Conservation (phyloP, 257 asterid genomes). For the Solanum infundibuliforme region DNA sequence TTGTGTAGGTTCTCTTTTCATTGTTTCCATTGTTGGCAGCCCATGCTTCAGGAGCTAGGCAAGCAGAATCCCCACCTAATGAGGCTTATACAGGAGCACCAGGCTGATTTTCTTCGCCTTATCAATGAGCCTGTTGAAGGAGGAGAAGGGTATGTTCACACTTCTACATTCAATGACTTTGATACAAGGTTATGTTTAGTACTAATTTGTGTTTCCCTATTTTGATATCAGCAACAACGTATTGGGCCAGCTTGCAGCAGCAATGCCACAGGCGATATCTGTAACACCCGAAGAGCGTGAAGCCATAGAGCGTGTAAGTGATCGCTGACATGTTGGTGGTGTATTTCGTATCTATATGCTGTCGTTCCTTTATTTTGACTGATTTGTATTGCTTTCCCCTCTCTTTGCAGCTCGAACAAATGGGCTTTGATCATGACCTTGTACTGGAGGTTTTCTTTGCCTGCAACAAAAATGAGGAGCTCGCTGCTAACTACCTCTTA, state of each 20-base stretch:
- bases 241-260: slow-evolving; percentile 51
- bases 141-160: slow-evolving; percentile 47
- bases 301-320: slow-evolving; percentile 63
- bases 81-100: slow-evolving; percentile 75
- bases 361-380: not conserved
- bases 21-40: slow-evolving; percentile 37
- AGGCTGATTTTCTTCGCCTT: slow-evolving; percentile 78
- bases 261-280: slow-evolving; percentile 47
- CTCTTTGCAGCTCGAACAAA: slow-evolving; percentile 62
- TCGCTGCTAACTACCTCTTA: slow-evolving; percentile 89
- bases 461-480: slow-evolving; percentile 88
- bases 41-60: slow-evolving; percentile 86
- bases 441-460: slow-evolving; percentile 76
- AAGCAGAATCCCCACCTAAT: slow-evolving; percentile 73
- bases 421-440: slow-evolving; percentile 75
- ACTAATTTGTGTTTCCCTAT: not conserved
- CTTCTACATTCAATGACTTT: not conserved
- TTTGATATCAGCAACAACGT: slow-evolving; percentile 29
- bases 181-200: not conserved
- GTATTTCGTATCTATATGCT: not conserved
- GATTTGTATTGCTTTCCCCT: not conserved
- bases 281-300: slow-evolving; percentile 74
- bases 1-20: not conserved
- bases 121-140: slow-evolving; percentile 82
- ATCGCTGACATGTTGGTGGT: not conserved